phyloP scores from a whole-genome alignment of 768 basidiomycete genomes.

The Mycena kentingensis region DNA sequence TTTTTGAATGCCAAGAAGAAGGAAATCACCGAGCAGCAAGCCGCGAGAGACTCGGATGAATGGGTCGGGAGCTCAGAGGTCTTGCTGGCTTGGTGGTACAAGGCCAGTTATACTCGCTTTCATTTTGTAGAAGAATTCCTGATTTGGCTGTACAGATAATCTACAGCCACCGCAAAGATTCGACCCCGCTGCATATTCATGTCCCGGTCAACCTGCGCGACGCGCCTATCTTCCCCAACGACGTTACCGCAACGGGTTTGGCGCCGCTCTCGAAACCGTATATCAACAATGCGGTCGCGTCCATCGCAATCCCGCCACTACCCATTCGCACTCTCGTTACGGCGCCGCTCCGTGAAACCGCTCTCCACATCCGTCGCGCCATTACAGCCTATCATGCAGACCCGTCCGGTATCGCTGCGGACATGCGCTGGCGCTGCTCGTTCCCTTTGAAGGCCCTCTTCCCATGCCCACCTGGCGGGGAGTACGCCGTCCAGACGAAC shows the following conservation, averaged over 20 bases:
- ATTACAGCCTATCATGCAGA: neutral
- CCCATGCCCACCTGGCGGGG: neutral
- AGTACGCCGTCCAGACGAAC: constrained; percentile 2
- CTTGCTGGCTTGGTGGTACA: constrained; percentile 5
- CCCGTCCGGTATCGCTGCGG: neutral
- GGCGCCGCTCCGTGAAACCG: neutral
- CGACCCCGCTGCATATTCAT: constrained; percentile 1
- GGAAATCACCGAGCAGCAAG: neutral
- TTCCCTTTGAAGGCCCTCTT: neutral
- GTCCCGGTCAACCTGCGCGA: constrained; percentile 4
- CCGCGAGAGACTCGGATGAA: neutral
- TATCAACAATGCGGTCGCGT: constrained; percentile 9
- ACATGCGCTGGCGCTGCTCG: constrained; percentile 7
- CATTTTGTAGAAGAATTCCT: too few relatives aligned
- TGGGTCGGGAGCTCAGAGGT: constrained; percentile 8
- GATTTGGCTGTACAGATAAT: constrained; percentile 1
- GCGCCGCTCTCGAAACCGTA: neutral
- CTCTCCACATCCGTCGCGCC: constrained; percentile 4
- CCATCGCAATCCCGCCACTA: neutral
- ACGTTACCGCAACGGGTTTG: neutral
- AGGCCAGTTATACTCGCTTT: too few relatives aligned
- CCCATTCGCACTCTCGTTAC: neutral
- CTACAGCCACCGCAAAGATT: constrained; percentile 1
- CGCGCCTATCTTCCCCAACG: constrained; percentile 3
- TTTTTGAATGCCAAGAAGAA: neutral